Percentiles rank a stretch among this genome's conserved stretches.
These are phyloP conservation scores for Rachicladosporium sp. DNA, from an alignment of 2,329 filamentous ascomycete species.

Conservation along the genomic window DNA sequence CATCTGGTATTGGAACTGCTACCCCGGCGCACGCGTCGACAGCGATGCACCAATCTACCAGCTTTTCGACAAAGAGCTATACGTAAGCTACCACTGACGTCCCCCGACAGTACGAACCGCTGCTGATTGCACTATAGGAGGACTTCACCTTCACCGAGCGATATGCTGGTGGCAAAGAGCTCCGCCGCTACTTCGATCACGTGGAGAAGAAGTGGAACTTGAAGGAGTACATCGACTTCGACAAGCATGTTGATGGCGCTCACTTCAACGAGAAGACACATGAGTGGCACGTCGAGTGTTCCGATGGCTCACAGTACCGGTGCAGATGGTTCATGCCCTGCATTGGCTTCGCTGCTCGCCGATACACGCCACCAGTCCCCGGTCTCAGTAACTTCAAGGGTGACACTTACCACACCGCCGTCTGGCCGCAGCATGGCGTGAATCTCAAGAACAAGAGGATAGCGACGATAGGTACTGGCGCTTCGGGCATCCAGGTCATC, in stretches of 20 bases:
- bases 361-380: slow-evolving; percentile 26
- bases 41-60: slow-evolving; percentile 36
- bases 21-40: slow-evolving; percentile 36
- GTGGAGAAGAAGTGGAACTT: slow-evolving; percentile 44
- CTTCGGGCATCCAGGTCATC: slow-evolving; percentile 29
- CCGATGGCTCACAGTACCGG: slow-evolving; percentile 25
- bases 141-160: slow-evolving; percentile 41
- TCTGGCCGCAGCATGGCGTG: slow-evolving; percentile 27
- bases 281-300: slow-evolving; percentile 40
- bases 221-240: slow-evolving; percentile 45
- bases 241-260: slow-evolving; percentile 42
- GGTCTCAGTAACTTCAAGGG: slow-evolving; percentile 27
- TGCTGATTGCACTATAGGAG: slow-evolving; percentile 12
- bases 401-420: slow-evolving; percentile 27
- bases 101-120: too few relatives aligned
- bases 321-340: slow-evolving; percentile 26
- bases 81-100: slow-evolving; percentile 27
- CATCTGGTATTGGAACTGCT: slow-evolving; percentile 27
- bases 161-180: slow-evolving; percentile 26
- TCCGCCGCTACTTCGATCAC: slow-evolving; percentile 47
- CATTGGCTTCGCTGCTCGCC: slow-evolving; percentile 27
- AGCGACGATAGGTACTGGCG: slow-evolving; percentile 31
- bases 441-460: slow-evolving; percentile 26
- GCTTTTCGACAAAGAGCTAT: slow-evolving; percentile 34
- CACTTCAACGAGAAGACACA: slow-evolving; percentile 37